These are phyloP conservation scores for Lyophyllum shimeji DNA, from an alignment of 768 basidiomycete species.

Conservation along the genomic window DNA sequence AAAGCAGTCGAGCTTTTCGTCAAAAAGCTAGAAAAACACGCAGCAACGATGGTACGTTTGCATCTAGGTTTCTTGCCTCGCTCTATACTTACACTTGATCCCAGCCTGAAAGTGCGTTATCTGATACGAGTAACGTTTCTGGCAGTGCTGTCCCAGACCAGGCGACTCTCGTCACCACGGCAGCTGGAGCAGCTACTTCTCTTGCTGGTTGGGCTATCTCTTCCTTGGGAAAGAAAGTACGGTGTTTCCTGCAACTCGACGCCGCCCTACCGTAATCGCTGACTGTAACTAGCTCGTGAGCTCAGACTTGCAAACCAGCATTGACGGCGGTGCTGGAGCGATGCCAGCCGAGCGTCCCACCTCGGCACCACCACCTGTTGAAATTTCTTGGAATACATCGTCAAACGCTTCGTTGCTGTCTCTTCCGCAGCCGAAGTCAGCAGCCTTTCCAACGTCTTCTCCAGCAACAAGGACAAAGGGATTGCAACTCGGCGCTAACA, in stretches of 20 bases:
- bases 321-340: slow-evolving; percentile 35
- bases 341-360: slow-evolving; percentile 35
- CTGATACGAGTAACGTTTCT: slow-evolving; percentile 28
- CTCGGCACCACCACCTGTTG: slow-evolving; percentile 39
- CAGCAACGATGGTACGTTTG: slow-evolving; percentile 77
- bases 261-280: slow-evolving; percentile 4
- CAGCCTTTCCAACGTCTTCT: slow-evolving; percentile 12
- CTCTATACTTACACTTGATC: background rate
- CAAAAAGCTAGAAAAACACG: slow-evolving; percentile 78
- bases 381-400: slow-evolving; percentile 15
- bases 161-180: slow-evolving; percentile 73
- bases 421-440: slow-evolving; percentile 3
- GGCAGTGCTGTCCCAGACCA: slow-evolving; percentile 31
- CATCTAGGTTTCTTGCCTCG: background rate
- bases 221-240: slow-evolving; percentile 79
- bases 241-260: slow-evolving; percentile 6
- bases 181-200: slow-evolving; percentile 88
- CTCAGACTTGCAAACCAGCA: slow-evolving; percentile 71
- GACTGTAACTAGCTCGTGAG: slow-evolving; percentile 55
- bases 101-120: slow-evolving; percentile 39
- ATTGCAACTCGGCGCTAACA: slow-evolving; percentile 69
- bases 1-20: slow-evolving; percentile 89
- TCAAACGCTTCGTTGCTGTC: background rate
- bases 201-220: slow-evolving; percentile 97
- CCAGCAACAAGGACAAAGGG: slow-evolving; percentile 46